phyloP scores from a whole-genome alignment of 495 filamentous ascomycete species.

The Tuber microsphaerosporum region DNA sequence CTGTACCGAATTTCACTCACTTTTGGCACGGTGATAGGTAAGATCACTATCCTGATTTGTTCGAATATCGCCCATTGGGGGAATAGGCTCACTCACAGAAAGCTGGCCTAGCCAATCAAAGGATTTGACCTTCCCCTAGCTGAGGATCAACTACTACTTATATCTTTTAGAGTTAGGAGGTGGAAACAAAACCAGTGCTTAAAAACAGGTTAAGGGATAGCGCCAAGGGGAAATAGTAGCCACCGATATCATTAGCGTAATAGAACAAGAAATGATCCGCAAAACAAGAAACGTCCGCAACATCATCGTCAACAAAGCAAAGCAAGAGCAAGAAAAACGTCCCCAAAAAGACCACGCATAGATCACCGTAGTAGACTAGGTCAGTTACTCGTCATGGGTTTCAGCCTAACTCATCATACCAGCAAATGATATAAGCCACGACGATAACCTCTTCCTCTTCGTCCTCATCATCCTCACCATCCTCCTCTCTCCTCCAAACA shows the following conservation, averaged over 20 bases:
- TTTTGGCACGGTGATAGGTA: too few species aligned
- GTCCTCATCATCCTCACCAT: too few species aligned
- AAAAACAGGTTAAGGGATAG: neutral
- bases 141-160: too few species aligned
- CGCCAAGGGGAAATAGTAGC: neutral
- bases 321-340: neutral
- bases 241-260: neutral
- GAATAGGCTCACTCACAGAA: too few species aligned
- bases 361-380: neutral
- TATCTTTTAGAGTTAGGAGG: too few species aligned
- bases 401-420: neutral
- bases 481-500: neutral
- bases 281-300: neutral
- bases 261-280: neutral
- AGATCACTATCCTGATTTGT: too few species aligned
- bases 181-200: too few species aligned
- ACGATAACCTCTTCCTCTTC: neutral
- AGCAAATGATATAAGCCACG: neutral
- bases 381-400: constrained; percentile 5
- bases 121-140: too few species aligned
- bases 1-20: too few species aligned
- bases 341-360: too few species aligned
- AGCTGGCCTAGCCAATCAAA: too few species aligned
- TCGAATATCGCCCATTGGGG: too few species aligned
- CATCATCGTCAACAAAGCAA: neutral